These are phyloP conservation scores for Fusarium pilosicola DNA, from an alignment of 2,329 filamentous ascomycete species.

Conservation along the genomic window DNA sequence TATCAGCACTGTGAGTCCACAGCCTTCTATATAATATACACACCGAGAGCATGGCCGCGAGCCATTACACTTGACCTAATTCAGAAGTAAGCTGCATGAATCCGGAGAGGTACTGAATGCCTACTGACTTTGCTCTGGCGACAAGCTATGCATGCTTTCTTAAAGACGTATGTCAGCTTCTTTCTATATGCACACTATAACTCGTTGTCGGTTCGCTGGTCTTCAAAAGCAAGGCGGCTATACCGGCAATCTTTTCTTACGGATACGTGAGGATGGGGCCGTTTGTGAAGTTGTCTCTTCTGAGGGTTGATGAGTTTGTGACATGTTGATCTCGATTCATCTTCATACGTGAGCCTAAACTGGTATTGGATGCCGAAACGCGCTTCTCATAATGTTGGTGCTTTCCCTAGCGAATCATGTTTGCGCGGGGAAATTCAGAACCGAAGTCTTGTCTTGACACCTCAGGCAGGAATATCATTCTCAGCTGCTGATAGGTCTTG, in stretches of 20 bases:
- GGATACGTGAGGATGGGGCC: neutral
- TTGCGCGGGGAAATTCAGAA: neutral
- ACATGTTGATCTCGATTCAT: neutral
- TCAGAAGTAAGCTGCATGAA: accelerated
- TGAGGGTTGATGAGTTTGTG: no score
- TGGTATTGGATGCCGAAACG: neutral
- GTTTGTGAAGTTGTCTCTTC: neutral
- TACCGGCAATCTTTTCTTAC: conserved; percentile 22
- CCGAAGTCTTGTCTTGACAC: neutral
- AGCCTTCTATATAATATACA: neutral
- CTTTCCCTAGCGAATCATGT: neutral
- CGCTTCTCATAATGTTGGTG: neutral
- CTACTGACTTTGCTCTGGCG: conserved; percentile 13
- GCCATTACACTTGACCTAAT: conserved; percentile 10
- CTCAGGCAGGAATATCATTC: neutral
- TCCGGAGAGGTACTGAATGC: accelerated
- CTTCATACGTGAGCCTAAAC: neutral
- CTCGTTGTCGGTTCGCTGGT: no score
- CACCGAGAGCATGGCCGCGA: conserved; percentile 13
- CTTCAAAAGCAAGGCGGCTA: no score
- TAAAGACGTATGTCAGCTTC: neutral
- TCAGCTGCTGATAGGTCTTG: neutral
- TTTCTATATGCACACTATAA: neutral
- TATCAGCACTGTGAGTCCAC: neutral
- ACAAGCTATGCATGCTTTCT: conserved; percentile 16